Base-by-base conservation (phyloP, 768 basidiomycete genomes). In the Lactarius hengduanensis region DNA sequence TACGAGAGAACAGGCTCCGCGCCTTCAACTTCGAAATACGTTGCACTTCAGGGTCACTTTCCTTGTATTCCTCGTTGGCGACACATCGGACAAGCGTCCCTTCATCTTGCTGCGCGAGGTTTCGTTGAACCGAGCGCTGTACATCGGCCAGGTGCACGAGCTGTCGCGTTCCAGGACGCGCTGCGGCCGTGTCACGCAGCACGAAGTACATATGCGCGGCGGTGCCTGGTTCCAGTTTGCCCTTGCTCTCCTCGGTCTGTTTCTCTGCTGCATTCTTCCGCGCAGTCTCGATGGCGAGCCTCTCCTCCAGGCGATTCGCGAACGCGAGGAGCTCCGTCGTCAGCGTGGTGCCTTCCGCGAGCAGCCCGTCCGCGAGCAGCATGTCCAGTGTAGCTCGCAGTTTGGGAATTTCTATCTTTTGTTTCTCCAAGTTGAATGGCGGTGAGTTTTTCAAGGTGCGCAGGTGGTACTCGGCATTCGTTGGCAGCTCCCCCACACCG, bases 141-240 rank as follows among this genome's bases (percentile, higher is more conserved):
- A 70, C 69, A 28, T 67, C 69, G 7, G 36, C 38, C 41, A 71
- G 9, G 47, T 67, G 70, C 50, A 62, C 69, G 13, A 70, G 65
- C 13, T 58, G 62, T 34, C 62, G 59, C 5, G 3, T 3, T 40
- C 57, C 53, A 7, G 69, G 59, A 13, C 50, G 45, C 7, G 45
- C 8, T 15, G 55, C 50, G 1, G 54, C 53, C 30, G 63, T 59
- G 11, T 62, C 63, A 20, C 20, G 47, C 9, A 70, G 58, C n/a
- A 59, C 2, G 20, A 36, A 40, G 36, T 57, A 60, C 30, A n/a
- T 57, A 38, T 6, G 15, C 15, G 50, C 15, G 6, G 47, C 2
- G 20, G 15, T 22, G 22, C 38, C 58, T 22, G 28, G 36, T 22
- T 63, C 59, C 22, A n/a, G 10, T 22, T 53, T 34, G 30, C 26